Conservation (phyloP, 495 filamentous ascomycete genomes). For the Penicillium diatomitis region DNA sequence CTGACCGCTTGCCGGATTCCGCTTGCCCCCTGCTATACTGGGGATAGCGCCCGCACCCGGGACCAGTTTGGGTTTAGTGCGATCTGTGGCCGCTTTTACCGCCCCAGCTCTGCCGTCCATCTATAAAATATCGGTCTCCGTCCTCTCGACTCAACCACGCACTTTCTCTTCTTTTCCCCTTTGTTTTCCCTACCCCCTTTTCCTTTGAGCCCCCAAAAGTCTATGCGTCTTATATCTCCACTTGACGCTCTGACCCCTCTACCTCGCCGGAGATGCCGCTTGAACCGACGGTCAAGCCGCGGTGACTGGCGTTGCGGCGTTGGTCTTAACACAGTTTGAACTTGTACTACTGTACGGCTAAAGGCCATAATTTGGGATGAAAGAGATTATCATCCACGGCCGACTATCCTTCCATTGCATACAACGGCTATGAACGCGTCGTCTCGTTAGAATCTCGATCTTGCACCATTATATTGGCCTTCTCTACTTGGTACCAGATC, state of each 20-base stretch:
- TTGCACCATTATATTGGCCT: not conserved
- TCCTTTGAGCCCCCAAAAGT: not conserved
- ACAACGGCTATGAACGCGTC: not conserved
- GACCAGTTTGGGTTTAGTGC: not conserved
- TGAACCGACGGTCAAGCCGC: not conserved
- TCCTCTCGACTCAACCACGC: not conserved
- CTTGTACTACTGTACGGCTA: not conserved
- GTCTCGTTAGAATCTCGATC: not conserved
- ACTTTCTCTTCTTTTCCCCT: constrained; percentile 3
- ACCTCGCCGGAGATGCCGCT: constrained; percentile 1
- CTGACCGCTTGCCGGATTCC: constrained; percentile 4
- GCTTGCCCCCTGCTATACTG: not conserved
- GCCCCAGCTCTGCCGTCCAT: not conserved
- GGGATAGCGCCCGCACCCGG: not conserved
- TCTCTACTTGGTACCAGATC: not conserved
- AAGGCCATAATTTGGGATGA: not conserved
- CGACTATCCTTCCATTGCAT: not conserved
- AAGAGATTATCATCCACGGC: not conserved
- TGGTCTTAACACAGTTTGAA: not conserved
- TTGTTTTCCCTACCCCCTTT: not conserved
- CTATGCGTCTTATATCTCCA: not conserved
- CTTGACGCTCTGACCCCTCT: not conserved
- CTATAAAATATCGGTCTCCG: too few species aligned
- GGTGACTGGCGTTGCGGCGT: not conserved
- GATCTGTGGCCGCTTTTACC: constrained; percentile 1